These are phyloP conservation scores for Suillus paluster DNA, from an alignment of 768 basidiomycete genomes.

Conservation along the genomic window DNA sequence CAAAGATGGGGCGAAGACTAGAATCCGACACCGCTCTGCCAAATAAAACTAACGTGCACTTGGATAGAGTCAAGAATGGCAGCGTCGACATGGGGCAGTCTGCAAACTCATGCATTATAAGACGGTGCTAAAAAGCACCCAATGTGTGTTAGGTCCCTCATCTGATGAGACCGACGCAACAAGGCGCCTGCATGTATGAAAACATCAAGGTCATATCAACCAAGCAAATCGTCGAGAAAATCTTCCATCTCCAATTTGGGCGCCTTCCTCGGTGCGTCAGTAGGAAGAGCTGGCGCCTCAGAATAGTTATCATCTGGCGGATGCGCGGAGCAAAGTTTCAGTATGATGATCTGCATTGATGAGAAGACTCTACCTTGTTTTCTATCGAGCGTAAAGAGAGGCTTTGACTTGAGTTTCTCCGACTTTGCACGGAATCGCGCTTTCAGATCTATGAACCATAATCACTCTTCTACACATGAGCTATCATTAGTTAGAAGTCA, in stretches of 20 bases:
- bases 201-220: slow-evolving; percentile 34
- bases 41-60: no score
- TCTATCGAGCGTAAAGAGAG: slow-evolving; percentile 37
- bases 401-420: slow-evolving; percentile 46
- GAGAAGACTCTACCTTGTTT: slow-evolving; percentile 39
- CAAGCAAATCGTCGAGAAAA: slow-evolving; percentile 69
- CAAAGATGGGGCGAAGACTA: no score
- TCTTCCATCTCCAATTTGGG: slow-evolving; percentile 69
- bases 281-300: slow-evolving; percentile 61
- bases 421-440: slow-evolving; percentile 60
- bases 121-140: no score
- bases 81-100: no score
- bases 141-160: no score
- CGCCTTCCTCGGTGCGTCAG: slow-evolving; percentile 38
- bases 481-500: slow-evolving; percentile 32
- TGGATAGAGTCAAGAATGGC: no score
- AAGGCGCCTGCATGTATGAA: no score
- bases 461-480: background rate
- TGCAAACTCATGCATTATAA: no score
- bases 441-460: slow-evolving; percentile 53
- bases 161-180: no score
- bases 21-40: no score
- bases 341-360: background rate
- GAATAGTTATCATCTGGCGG: slow-evolving; percentile 34
- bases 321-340: background rate